Percentiles rank a stretch among this genome's conserved stretches.
phyloP scores from a whole-genome alignment of 176 grass and related monocot genomes.

The Phragmites australis region DNA sequence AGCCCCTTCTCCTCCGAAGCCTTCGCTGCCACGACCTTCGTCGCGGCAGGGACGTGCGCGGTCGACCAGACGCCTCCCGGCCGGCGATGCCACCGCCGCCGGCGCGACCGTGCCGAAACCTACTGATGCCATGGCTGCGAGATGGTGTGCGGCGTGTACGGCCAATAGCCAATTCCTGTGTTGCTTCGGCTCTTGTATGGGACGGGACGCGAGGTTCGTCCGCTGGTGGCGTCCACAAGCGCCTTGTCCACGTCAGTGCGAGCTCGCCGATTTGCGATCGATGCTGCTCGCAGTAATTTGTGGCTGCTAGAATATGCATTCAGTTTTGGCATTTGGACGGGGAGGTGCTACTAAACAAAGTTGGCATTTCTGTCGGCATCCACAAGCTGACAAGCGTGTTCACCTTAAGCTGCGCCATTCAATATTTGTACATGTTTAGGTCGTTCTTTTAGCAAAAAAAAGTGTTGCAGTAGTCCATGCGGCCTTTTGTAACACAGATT shows the following conservation, averaged over 20 bases:
- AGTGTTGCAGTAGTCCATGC: too few relatives aligned
- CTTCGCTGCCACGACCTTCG: not conserved
- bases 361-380: not conserved
- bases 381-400: not conserved
- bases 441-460: not conserved
- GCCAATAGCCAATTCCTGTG: not conserved
- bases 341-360: not conserved
- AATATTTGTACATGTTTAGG: not conserved
- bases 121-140: constrained; percentile 12
- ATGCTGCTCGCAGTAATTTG: not conserved
- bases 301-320: not conserved
- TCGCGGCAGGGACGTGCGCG: not conserved
- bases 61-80: not conserved
- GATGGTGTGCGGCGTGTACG: not conserved
- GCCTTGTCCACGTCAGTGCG: constrained; percentile 13
- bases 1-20: constrained; percentile 15
- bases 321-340: not conserved
- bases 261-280: not conserved
- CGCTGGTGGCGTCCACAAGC: constrained; percentile 24
- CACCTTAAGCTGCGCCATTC: not conserved
- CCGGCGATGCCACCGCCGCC: not conserved
- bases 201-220: not conserved
- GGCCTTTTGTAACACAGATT: too few relatives aligned
- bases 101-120: constrained; percentile 26
- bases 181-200: not conserved